Percentiles rank a stretch among this genome's conserved stretches.
Conservation (phyloP, 2,329 filamentous ascomycete genomes). For the Pseudocercospora ulei region DNA sequence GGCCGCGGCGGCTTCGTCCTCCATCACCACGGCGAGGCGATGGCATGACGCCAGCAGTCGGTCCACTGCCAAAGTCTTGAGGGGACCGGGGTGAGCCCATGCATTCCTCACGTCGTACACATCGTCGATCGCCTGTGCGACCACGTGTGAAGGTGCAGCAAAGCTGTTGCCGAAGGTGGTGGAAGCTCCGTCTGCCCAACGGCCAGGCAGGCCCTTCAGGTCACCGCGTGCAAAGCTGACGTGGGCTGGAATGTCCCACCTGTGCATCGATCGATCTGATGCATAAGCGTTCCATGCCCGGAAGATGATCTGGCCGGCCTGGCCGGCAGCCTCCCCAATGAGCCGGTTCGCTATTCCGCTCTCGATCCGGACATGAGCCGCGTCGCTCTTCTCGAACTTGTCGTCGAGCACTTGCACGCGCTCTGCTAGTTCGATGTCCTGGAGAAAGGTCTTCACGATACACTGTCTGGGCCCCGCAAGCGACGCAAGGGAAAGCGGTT, state of each 20-base stretch:
- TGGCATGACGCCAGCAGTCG: background rate
- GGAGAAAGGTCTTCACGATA: background rate
- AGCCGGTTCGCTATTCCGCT: background rate
- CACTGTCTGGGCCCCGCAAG: background rate
- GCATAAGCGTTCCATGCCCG: background rate
- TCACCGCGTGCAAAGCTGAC: slow-evolving; percentile 1
- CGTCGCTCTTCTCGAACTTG: background rate
- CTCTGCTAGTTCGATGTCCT: background rate
- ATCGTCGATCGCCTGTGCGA: background rate
- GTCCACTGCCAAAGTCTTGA: slow-evolving; percentile 1
- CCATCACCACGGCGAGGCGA: slow-evolving; percentile 1
- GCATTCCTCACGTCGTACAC: background rate
- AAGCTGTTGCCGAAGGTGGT: slow-evolving; percentile 1
- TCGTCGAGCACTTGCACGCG: background rate
- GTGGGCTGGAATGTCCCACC: background rate
- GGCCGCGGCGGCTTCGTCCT: background rate
- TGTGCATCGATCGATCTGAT: background rate
- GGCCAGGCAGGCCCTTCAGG: background rate
- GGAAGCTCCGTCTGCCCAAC: background rate
- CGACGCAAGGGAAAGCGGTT: background rate
- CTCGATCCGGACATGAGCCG: background rate
- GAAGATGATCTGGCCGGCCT: background rate
- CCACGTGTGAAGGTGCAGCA: background rate
- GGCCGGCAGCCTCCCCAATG: background rate
- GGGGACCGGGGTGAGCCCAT: background rate